Conservation (phyloP, 805 yeast species). For the Hyphopichia homilentoma region DNA sequence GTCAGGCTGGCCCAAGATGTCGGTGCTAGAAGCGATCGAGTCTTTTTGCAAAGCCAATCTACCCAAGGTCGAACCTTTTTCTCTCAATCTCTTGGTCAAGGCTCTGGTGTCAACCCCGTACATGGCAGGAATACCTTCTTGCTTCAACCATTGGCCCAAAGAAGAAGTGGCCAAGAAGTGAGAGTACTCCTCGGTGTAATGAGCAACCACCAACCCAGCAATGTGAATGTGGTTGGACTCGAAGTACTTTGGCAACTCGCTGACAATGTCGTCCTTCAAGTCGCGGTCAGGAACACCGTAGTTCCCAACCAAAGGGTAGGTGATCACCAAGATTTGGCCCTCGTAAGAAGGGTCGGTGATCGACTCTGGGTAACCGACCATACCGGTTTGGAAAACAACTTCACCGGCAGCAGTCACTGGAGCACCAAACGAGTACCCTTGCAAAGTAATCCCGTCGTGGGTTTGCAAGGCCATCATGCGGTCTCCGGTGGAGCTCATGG, state of each 20-base stretch:
- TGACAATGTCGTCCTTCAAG: constrained; percentile 60
- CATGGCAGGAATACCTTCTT: constrained; percentile 89
- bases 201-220: constrained; percentile 95
- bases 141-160: constrained; percentile 88
- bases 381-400: constrained; percentile 98
- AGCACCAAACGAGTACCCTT: constrained; percentile 98
- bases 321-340: constrained; percentile 95
- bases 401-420: constrained; percentile 89
- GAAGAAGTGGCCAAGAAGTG: constrained; percentile 92
- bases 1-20: constrained; percentile 16
- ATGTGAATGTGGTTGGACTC: constrained; percentile 91
- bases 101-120: constrained; percentile 98
- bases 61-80: constrained; percentile 89
- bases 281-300: constrained; percentile 96
- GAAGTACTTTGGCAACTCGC: constrained; percentile 82
- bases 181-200: constrained; percentile 93
- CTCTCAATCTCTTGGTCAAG: constrained; percentile 88
- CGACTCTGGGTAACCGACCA: constrained; percentile 99
- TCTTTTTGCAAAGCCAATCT: constrained; percentile 65
- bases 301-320: constrained; percentile 96
- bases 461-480: constrained; percentile 84
- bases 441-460: constrained; percentile 78
- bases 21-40: not conserved
- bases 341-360: constrained; percentile 97
- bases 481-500: constrained; percentile 80